Percentiles rank a stretch among this genome's conserved stretches.
Evolutionary conservation across 2,329 filamentous ascomycete genomes (phyloP).

Genomic region (Chaetomium globosum): DNA sequence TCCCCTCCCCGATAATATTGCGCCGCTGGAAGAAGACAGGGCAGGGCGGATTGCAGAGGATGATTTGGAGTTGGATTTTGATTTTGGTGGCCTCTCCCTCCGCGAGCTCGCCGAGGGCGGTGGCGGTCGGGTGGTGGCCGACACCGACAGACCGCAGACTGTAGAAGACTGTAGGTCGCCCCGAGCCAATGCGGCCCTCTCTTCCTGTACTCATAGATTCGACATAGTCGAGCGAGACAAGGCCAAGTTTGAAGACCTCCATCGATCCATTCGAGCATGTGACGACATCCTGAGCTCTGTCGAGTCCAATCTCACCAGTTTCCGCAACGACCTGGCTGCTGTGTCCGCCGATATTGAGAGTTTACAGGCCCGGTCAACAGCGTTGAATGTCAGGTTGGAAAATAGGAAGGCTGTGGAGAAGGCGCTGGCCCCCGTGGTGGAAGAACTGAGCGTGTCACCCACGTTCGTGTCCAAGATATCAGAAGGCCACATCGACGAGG

Average conservation of each 20-base stretch:
- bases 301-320: conserved; percentile 87
- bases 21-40: conserved; percentile 16
- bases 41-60: conserved; percentile 46
- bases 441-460: conserved; percentile 88
- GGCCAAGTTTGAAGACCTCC: conserved; percentile 84
- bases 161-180: conserved; percentile 67
- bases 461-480: conserved; percentile 80
- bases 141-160: conserved; percentile 59
- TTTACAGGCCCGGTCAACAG: conserved; percentile 80
- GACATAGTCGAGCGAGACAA: conserved; percentile 73
- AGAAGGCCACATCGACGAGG: conserved; percentile 86
- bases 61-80: conserved; percentile 68
- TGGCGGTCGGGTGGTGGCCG: conserved; percentile 34
- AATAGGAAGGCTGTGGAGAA: conserved; percentile 90
- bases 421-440: conserved; percentile 81
- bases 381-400: conserved; percentile 80
- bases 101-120: conserved; percentile 64
- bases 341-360: conserved; percentile 96
- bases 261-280: conserved; percentile 84
- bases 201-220: conserved; percentile 30
- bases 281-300: conserved; percentile 93
- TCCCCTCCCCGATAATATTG: conserved; percentile 32
- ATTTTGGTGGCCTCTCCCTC: conserved; percentile 78
- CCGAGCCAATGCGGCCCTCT: conserved; percentile 15
- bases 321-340: conserved; percentile 86